These are phyloP conservation scores for Clavispora carvajalis DNA, from an alignment of 805 yeast genomes.

Conservation along the genomic window DNA sequence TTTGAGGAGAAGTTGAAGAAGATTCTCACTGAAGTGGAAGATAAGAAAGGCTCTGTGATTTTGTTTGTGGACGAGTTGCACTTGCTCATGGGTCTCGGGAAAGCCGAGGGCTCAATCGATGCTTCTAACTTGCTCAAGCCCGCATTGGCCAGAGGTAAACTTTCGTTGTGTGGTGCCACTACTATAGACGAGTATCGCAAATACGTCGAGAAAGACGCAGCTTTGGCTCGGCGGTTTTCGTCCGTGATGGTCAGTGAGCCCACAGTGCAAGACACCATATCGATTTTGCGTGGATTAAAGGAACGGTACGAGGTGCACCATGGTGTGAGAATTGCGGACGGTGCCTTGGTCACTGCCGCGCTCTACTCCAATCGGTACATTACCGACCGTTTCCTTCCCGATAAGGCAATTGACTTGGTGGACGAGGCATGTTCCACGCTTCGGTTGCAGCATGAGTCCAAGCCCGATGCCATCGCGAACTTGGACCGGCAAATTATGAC, in stretches of 20 bases:
- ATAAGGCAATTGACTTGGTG: constrained; percentile 92
- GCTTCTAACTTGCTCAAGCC: constrained; percentile 93
- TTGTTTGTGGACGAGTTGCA: constrained; percentile 90
- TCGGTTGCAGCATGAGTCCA: constrained; percentile 91
- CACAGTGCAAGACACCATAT: constrained; percentile 81
- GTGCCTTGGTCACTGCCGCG: constrained; percentile 92
- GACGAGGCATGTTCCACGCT: constrained; percentile 97
- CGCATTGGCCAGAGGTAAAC: constrained; percentile 83
- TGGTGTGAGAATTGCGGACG: constrained; percentile 90
- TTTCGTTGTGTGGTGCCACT: constrained; percentile 95
- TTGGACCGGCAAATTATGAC: constrained; percentile 89
- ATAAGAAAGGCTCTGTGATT: constrained; percentile 68
- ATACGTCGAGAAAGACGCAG: constrained; percentile 94
- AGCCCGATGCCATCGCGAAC: constrained; percentile 89
- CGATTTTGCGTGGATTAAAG: constrained; percentile 87
- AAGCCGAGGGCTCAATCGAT: constrained; percentile 92
- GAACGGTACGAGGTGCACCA: constrained; percentile 96
- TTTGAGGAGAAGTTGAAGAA: constrained; percentile 85
- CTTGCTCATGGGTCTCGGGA: constrained; percentile 83
- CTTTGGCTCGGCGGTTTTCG: constrained; percentile 89
- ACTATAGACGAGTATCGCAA: constrained; percentile 89
- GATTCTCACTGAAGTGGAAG: constrained; percentile 79
- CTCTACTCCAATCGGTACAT: constrained; percentile 84
- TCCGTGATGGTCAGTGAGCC: constrained; percentile 87
- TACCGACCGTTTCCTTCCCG: constrained; percentile 88